Conservation (phyloP, 2,329 filamentous ascomycete genomes). For the Aspergillus terreus region DNA sequence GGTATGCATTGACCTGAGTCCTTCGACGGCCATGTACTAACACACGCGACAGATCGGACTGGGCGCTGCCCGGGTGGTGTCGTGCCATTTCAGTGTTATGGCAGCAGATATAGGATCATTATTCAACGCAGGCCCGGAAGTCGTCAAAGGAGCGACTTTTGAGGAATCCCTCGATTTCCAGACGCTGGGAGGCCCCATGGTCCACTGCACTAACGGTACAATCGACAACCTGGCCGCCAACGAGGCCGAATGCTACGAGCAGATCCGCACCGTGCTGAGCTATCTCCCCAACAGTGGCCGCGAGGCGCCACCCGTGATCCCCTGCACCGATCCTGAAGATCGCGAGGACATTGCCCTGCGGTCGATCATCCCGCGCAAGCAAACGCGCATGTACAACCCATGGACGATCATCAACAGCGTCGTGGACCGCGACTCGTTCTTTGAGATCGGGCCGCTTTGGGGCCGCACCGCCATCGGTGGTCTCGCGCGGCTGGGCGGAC, state of each 20-base stretch:
- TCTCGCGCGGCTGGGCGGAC: constrained; percentile 55
- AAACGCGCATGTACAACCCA: constrained; percentile 59
- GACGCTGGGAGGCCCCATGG: constrained; percentile 57
- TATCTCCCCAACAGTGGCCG: constrained; percentile 58
- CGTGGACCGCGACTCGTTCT: constrained; percentile 56
- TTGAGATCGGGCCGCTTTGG: constrained; percentile 63
- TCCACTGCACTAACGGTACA: constrained; percentile 64
- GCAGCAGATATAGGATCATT: constrained; percentile 58
- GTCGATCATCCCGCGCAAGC: constrained; percentile 55
- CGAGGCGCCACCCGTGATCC: constrained; percentile 50
- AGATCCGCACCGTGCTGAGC: constrained; percentile 54
- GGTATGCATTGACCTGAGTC: constrained; percentile 17
- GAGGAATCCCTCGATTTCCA: constrained; percentile 59
- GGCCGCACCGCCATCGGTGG: constrained; percentile 60
- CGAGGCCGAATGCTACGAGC: constrained; percentile 60
- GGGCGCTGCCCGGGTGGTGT: constrained; percentile 58
- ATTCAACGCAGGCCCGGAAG: constrained; percentile 63
- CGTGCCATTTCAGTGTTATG: constrained; percentile 65
- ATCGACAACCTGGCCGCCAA: constrained; percentile 62
- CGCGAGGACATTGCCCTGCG: constrained; percentile 49
- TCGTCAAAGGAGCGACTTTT: constrained; percentile 61
- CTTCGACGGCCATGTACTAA: not conserved
- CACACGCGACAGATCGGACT: constrained; percentile 52
- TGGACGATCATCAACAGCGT: constrained; percentile 55
- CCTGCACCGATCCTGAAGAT: constrained; percentile 47